Evolutionary conservation across 176 grass and related monocot species (phyloP).

Genomic region (Tuctoria greenei): DNA sequence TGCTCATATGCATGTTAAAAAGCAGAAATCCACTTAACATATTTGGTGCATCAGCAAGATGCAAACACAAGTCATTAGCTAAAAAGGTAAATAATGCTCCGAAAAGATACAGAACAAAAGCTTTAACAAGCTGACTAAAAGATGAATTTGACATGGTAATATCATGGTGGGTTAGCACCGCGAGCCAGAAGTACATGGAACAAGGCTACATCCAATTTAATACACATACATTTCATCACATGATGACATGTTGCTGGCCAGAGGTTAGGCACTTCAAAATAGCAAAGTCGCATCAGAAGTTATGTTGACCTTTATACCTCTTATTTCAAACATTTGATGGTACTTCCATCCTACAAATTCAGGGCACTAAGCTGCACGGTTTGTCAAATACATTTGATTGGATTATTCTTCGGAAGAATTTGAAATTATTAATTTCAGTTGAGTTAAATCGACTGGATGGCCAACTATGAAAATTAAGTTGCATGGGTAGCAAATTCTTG

Average conservation of each 20-base stretch:
- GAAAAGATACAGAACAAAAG: conserved; percentile 21
- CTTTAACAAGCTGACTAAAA: conserved; percentile 24
- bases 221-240: not conserved
- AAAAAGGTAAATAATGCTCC: not conserved
- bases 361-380: not conserved
- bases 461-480: conserved; percentile 3
- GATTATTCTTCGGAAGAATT: not conserved
- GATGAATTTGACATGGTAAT: not conserved
- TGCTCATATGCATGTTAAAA: not conserved
- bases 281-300: not conserved
- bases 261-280: not conserved
- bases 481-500: not conserved
- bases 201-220: not conserved
- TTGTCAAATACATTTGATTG: not conserved
- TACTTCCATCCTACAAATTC: not conserved
- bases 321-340: not conserved
- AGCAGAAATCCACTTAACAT: not conserved
- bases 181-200: not conserved
- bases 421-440: not conserved
- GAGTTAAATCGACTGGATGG: not conserved
- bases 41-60: not conserved
- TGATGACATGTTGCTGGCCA: not conserved
- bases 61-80: not conserved
- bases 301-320: not conserved
- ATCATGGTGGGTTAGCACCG: not conserved